phyloP scores from a whole-genome alignment of 345 rosid species.

The Linum tenue region DNA sequence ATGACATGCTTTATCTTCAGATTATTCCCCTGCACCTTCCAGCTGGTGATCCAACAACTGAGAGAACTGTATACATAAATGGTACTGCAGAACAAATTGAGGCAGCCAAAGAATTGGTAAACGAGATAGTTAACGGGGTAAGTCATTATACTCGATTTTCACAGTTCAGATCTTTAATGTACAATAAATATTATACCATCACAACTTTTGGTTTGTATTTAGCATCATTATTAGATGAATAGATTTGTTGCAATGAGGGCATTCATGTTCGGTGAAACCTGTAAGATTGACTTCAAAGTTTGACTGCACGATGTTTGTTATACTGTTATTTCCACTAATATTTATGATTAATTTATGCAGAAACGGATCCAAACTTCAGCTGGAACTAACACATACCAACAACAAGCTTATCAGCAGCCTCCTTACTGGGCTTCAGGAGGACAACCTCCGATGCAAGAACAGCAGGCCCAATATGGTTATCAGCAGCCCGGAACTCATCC shows the following conservation, averaged over 20 bases:
- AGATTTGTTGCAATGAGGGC: too few relatives aligned
- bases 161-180: too few relatives aligned
- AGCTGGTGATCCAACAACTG: slow-evolving; percentile 20
- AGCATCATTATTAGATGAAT: too few relatives aligned
- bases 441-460: slow-evolving; percentile 13
- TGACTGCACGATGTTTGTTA: background rate
- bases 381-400: slow-evolving; percentile 8
- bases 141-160: background rate
- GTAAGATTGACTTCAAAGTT: background rate
- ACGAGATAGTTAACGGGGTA: slow-evolving; percentile 21
- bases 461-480: slow-evolving; percentile 19
- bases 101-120: slow-evolving; percentile 22
- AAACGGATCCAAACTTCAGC: slow-evolving; percentile 17
- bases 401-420: slow-evolving; percentile 8
- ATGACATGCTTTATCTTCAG: slow-evolving; percentile 11
- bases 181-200: too few relatives aligned
- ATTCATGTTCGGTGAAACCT: too few relatives aligned
- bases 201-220: too few relatives aligned
- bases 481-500: slow-evolving; percentile 14
- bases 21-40: slow-evolving; percentile 23
- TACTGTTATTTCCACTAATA: background rate
- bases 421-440: slow-evolving; percentile 16
- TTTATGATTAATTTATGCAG: slow-evolving; percentile 5
- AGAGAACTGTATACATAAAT: slow-evolving; percentile 19
- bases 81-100: slow-evolving; percentile 22